Base-by-base conservation (phyloP, 2,329 filamentous ascomycete species). In the Ceratocystis albifundus region DNA sequence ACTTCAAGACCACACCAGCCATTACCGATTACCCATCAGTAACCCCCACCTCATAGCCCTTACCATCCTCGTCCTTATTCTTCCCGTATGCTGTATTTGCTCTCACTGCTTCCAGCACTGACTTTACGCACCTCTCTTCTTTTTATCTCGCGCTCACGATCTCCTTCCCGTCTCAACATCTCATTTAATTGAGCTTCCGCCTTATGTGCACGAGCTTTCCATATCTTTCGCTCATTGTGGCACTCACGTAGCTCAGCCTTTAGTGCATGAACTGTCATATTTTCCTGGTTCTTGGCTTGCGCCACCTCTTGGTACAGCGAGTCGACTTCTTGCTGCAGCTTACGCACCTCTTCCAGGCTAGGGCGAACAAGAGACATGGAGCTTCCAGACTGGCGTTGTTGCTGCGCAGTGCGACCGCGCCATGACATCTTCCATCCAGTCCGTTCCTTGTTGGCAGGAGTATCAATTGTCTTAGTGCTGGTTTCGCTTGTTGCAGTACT, bases 191-290 rank as follows among this genome's bases (percentile, higher is more conserved):
- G 76, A 68, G 74, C 77, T 74, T 87, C 84, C 0, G 83, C 83
- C 3, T 77, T 75, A 70, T 83, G 78, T 0, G 84, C 84, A 41
- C 82, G 76, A 41, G 76, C 77, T 69, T 76, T 80, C 84, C 84
- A 87, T 68, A 74, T 76, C 36, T 74, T 70, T 44, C 75, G 71
- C 61, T 82, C 79, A 4, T 32, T 53, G 22, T 55, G 53, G 7
- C 53, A 65, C 30, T 65, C 64, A 12, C 53, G 53, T 28, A 57
- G 36, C 41, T 65, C 59, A 1, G 28, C 59, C 48, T 65, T 65
- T 4, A 68, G 61, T 7, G 53, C 64, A 57, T 48, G 50, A 15
- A 65, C 55, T 25, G 53, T 28, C 64, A 30, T 61, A n/a, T 22
- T 50, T 48, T 65, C 64, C n/a, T 63, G 59, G 22, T 48, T 63